Conservation (phyloP, 768 basidiomycete genomes). For the Lenzites betulinus region DNA sequence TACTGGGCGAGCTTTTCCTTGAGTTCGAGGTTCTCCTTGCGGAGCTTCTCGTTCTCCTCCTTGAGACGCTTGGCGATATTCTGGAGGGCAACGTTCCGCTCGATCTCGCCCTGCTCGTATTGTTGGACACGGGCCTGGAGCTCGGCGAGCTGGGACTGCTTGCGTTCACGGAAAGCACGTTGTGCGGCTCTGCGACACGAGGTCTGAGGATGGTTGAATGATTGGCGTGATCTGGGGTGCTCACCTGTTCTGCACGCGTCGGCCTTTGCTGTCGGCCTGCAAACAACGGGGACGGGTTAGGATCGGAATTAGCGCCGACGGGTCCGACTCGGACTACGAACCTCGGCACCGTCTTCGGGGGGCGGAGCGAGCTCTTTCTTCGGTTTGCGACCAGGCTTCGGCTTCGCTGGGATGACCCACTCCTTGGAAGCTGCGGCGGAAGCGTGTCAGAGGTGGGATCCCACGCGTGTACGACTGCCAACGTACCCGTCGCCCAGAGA, state of each 20-base stretch:
- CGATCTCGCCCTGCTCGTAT: slow-evolving; percentile 90
- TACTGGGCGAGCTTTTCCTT: slow-evolving; percentile 42
- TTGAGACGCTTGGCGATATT: slow-evolving; percentile 81
- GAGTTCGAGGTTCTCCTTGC: slow-evolving; percentile 64
- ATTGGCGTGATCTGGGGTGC: slow-evolving; percentile 8
- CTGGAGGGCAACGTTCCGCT: slow-evolving; percentile 84
- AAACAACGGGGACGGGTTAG: slow-evolving; percentile 7
- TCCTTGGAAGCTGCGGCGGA: slow-evolving; percentile 71
- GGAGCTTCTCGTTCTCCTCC: slow-evolving; percentile 80
- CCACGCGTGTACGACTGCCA: slow-evolving; percentile 4
- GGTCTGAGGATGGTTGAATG: slow-evolving; percentile 13
- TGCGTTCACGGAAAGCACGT: slow-evolving; percentile 87
- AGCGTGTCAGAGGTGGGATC: slow-evolving; percentile 18
- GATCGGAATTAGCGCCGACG: slow-evolving; percentile 13
- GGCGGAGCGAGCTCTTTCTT: slow-evolving; percentile 60
- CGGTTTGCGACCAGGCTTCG: slow-evolving; percentile 86
- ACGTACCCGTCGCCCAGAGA: slow-evolving; percentile 76
- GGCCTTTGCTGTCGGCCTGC: slow-evolving; percentile 55
- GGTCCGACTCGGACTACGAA: slow-evolving; percentile 33
- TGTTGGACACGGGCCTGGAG: slow-evolving; percentile 82
- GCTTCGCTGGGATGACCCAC: slow-evolving; percentile 85
- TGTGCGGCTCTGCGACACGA: slow-evolving; percentile 67
- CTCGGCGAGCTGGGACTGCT: slow-evolving; percentile 85
- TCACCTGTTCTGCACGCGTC: slow-evolving; percentile 78
- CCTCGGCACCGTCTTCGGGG: slow-evolving; percentile 50